Base-by-base conservation (phyloP, 108 stramenopile genomes). In the Aurantiochytrium sp. region DNA sequence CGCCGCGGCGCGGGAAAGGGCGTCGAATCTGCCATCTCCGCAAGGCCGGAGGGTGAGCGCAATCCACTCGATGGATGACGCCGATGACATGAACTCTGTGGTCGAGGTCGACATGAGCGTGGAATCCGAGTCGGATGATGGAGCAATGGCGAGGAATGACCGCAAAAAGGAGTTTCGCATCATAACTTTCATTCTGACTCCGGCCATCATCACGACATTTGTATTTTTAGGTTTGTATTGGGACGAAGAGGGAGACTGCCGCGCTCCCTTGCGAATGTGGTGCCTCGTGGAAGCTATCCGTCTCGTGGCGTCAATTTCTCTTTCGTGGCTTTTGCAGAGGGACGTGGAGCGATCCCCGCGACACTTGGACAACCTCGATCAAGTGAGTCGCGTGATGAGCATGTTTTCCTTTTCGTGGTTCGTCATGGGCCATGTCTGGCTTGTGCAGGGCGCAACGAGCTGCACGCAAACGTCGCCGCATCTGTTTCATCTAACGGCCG, bases 341-440 rank as follows among this genome's bases (percentile, higher is more conserved):
- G 76, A 83, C 51, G 51, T 83, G 10, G 51, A 83, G 45, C 76
- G 76, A 6, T 53, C 49, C 0, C 45, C 51, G 23, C 23, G 51
- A 45, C 76, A 83, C 23, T 16, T 83, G 49, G 51, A 83, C 49
- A 53, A 47, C 5, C 51, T 83, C 49, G 76, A 83, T 4, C 76
- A 53, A 23, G 43, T 83, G 45, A 53, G 76, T 53, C 76, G 76
- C 6, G n/a, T 83, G 18, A 53, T 83, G 76, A 53, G 49, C 28
- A 83, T 83, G 76, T 83, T 83, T 28, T 83, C 76, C 25, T 83
- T 83, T 23, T 83, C 51, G 51, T 83, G 76, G 76, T 83, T 83
- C 23, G 51, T 83, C 45, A 53, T 83, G 76, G 76, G 76, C 49
- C 76, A 83, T 23, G n/a, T 83, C 6, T 83, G 76, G 76, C 76